These are phyloP conservation scores for Rhynchosporium graminicola DNA, from an alignment of 2,329 filamentous ascomycete genomes.

Conservation along the genomic window DNA sequence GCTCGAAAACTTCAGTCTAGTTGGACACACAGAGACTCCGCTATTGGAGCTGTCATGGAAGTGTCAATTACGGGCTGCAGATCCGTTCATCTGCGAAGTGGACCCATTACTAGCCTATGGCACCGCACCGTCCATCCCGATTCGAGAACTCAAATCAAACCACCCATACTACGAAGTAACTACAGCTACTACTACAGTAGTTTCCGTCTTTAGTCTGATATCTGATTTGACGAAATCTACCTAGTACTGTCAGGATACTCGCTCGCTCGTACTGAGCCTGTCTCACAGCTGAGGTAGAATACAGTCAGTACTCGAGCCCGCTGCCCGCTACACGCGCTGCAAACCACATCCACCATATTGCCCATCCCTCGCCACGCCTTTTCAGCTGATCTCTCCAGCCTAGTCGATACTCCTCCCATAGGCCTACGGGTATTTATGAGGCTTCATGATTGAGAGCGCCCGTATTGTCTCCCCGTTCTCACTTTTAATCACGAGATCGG, in stretches of 20 bases:
- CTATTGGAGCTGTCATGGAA: not conserved
- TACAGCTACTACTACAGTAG: not conserved
- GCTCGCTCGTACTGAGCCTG: not conserved
- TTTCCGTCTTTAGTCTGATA: slow-evolving; percentile 4
- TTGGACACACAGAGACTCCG: slow-evolving; percentile 1
- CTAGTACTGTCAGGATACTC: too few species aligned
- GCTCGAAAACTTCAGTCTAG: not conserved
- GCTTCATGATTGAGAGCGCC: not conserved
- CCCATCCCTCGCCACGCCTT: slow-evolving; percentile 2
- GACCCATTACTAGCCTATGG: slow-evolving; percentile 6
- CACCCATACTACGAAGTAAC: not conserved
- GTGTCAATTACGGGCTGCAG: not conserved
- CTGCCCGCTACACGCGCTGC: not conserved
- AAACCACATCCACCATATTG: slow-evolving; percentile 3
- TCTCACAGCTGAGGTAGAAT: not conserved
- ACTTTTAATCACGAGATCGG: not conserved
- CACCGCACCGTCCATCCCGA: slow-evolving; percentile 1
- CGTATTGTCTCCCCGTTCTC: not conserved
- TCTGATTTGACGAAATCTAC: not conserved
- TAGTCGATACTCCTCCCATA: not conserved
- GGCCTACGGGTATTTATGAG: not conserved
- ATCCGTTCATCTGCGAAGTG: slow-evolving; percentile 2
- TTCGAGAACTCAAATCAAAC: not conserved
- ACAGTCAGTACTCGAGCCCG: not conserved
- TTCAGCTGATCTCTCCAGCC: not conserved